Base-by-base conservation (phyloP, 2,329 filamentous ascomycete species). In the Zopfia rhizophila region DNA sequence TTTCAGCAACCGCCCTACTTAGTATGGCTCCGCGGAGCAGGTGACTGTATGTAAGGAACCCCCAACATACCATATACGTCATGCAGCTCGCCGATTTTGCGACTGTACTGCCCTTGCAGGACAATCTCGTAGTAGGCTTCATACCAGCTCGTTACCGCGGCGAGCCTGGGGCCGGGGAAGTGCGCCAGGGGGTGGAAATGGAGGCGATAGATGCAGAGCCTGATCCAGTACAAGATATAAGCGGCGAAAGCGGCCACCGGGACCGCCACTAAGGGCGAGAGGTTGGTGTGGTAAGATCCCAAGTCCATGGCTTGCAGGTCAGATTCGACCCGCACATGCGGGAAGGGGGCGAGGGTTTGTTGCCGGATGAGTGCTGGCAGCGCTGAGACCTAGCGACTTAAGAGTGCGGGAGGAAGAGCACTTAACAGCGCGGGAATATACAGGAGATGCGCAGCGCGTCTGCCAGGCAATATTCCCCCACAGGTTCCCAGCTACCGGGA, bases 151-250 rank as follows among this genome's bases (percentile, higher is more conserved):
- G 65, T 63, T 10, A 62, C 21, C 7, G 66, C 66, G 8, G 66
- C 68, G 11, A 63, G 38, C 21, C 39, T 58, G 1, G 77, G 76
- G 2, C 77, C 78, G 2, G 77, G 77, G 50, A 73, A 77, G 30
- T 69, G 70, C 30, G 70, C 61, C 2, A 79, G 65, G 1, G 77
- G 76, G 33, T 78, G 75, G 31, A 78, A 66, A 56, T 68, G 75
- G 14, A 75, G 61, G 43, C 68, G 67, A 53, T 77, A 74, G 41
- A 76, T 4, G 37, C 40, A 40, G 33, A 66, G 51, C 12, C 49
- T 58, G 18, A 55, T 1, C 7, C 55, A 18, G 31, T 66, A 70
- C 7, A 49, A 11, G 21, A 50, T 31, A 16, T 51, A 40, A 4
- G 51, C 35, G 7, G 37, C 43, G 7, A 42, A 46, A 12, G n/a